Conservation (phyloP, 225 moss, liverwort and hornwort genomes). For the Marchantia paleacea region DNA sequence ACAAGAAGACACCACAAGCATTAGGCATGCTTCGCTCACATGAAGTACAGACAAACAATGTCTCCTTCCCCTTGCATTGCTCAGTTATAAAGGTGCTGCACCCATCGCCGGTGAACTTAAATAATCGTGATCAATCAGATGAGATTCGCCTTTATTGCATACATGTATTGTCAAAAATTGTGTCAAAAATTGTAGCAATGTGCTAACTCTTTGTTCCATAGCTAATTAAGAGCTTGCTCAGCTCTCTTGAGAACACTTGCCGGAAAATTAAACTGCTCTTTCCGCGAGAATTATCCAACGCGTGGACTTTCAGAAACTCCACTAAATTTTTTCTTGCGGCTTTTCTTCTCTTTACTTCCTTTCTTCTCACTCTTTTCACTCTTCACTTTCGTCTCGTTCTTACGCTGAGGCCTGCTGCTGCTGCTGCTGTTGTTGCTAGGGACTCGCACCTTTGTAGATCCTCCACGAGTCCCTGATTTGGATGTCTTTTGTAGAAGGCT, state of each 20-base stretch:
- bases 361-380: slow-evolving; percentile 43
- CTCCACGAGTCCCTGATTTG: slow-evolving; percentile 63
- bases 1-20: background rate
- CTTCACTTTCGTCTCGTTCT: slow-evolving; percentile 48
- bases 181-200: slow-evolving; percentile 19
- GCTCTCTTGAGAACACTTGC: slow-evolving; percentile 38
- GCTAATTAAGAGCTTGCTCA: slow-evolving; percentile 11
- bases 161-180: background rate
- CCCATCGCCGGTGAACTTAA: background rate
- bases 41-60: background rate
- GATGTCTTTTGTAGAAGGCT: slow-evolving; percentile 54
- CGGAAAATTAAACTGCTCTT: slow-evolving; percentile 39
- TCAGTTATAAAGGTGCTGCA: background rate
- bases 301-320: slow-evolving; percentile 28
- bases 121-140: background rate
- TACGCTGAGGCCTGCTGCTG: slow-evolving; percentile 81
- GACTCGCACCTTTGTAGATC: slow-evolving; percentile 52
- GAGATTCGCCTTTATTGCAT: slow-evolving; percentile 39
- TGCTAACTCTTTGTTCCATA: slow-evolving; percentile 12
- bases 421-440: slow-evolving; percentile 17
- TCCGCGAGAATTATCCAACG: slow-evolving; percentile 22
- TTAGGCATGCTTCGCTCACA: background rate
- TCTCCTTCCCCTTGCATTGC: background rate
- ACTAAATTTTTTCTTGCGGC: slow-evolving; percentile 44
- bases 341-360: slow-evolving; percentile 50